These are phyloP conservation scores for Atalantia buxifolia DNA, from an alignment of 345 rosid genomes.

Conservation along the genomic window DNA sequence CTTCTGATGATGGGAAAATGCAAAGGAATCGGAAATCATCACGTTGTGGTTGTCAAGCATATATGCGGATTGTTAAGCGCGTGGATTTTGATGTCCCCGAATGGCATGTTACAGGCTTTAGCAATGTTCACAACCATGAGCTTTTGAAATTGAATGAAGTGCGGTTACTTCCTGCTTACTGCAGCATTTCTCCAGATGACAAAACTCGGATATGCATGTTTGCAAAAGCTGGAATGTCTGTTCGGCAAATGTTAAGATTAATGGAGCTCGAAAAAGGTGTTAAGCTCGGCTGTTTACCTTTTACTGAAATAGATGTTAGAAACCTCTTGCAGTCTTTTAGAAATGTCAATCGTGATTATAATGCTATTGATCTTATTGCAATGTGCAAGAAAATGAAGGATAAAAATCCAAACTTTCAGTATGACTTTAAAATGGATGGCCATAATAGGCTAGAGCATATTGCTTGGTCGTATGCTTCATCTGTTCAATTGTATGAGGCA, in stretches of 20 bases:
- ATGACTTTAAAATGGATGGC: constrained; percentile 46
- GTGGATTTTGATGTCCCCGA: constrained; percentile 57
- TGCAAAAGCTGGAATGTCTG: constrained; percentile 73
- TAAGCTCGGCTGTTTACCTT: constrained; percentile 61
- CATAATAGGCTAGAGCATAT: constrained; percentile 52
- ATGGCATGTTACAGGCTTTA: constrained; percentile 61
- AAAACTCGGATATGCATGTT: constrained; percentile 59
- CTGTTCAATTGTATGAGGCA: constrained; percentile 40
- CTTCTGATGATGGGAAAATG: constrained; percentile 52
- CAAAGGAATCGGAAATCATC: constrained; percentile 60
- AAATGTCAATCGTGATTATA: constrained; percentile 43
- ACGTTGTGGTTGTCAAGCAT: constrained; percentile 58
- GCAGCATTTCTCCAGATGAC: constrained; percentile 48
- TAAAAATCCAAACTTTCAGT: constrained; percentile 43
- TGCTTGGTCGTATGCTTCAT: constrained; percentile 59
- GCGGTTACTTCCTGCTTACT: constrained; percentile 43
- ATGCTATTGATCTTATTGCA: constrained; percentile 49
- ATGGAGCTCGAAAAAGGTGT: constrained; percentile 73
- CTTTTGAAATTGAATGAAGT: constrained; percentile 42
- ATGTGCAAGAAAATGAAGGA: constrained; percentile 61
- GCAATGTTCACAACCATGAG: constrained; percentile 56
- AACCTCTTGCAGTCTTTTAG: constrained; percentile 56
- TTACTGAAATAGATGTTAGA: constrained; percentile 59
- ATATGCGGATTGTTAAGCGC: constrained; percentile 53
- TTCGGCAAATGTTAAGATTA: constrained; percentile 58